These are phyloP conservation scores for Nicotiana paniculata DNA, from an alignment of 257 asterid species.

Conservation along the genomic window DNA sequence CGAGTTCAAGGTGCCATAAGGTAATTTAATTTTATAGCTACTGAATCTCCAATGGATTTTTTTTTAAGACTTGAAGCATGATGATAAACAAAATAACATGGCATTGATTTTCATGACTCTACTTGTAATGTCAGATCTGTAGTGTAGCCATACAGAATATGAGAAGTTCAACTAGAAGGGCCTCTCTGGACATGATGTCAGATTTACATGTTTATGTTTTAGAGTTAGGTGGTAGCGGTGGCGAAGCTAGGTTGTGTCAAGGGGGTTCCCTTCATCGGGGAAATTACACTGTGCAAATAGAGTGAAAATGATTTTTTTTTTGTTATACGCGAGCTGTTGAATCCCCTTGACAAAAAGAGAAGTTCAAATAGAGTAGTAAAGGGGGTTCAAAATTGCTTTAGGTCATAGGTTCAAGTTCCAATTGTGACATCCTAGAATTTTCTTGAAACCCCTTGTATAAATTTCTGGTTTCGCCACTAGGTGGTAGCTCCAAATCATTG, in stretches of 20 bases:
- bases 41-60: background rate
- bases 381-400: too few species aligned
- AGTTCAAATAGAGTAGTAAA: too few species aligned
- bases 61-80: background rate
- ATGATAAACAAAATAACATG: background rate
- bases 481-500: background rate
- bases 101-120: background rate
- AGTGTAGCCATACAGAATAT: background rate
- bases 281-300: too few species aligned
- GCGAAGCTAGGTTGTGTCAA: too few species aligned
- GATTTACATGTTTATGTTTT: background rate
- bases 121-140: background rate
- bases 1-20: slow-evolving; percentile 89
- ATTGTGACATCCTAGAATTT: too few species aligned
- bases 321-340: too few species aligned
- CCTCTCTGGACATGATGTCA: background rate
- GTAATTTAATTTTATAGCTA: slow-evolving; percentile 25
- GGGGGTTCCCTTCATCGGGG: too few species aligned
- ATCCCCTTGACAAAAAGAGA: too few species aligned
- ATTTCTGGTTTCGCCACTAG: too few species aligned
- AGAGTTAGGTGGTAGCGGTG: background rate
- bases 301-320: too few species aligned
- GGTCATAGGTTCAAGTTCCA: too few species aligned
- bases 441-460: too few species aligned
- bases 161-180: background rate